Base-by-base conservation (phyloP, 129 eudicot species). In the Chrysanthemum makinoi region DNA sequence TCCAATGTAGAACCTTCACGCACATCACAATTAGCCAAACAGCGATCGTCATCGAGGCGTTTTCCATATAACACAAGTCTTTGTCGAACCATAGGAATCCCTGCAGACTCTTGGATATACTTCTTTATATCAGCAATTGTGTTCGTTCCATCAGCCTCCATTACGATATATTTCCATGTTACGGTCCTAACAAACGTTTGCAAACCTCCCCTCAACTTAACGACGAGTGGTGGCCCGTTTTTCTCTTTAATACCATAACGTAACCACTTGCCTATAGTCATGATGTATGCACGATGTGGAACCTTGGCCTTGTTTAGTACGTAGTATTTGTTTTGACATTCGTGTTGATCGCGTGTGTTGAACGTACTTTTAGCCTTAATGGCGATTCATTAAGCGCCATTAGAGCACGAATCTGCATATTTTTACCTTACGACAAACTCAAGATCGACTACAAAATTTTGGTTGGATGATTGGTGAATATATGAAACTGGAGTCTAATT, bases 121-220 rank as follows among this genome's bases (percentile, higher is more conserved):
- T 12, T 51, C 56, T 51, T 13, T 17, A 15, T 17, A 10, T 52
- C 19, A 52, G 17, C 57, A 52, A 52, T 52, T 17, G 57, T 52
- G 18, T 52, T 3, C 19, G 18, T 12, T 19, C 20, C 20, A 33
- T 35, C 68, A n/a, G 3, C 68, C 50, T 62, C 24, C 68, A 62
- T 33, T 14, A 47, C 19, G 0, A 35, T 62, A 62, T 62, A 62
- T 17, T 10, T 64, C 69, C 69, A 64, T 43, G 69, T 64, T 1
- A 46, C 18, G 19, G 28, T 64, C 50, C 69, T 39, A 44, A 10
- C 53, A 12, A 64, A 39, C 9, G 52, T 64, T 19, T 64, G 8
- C 53, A 39, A 8, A 13, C 69, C 18, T 10, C 53, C 53, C 68
- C 30, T 64, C 53, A 43, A 64, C 18, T 64, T 64, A 64, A 64